A percentile compares a stretch with the other conserved stretches of the same genome.
Evolutionary conservation across 225 moss, liverwort and hornwort species (phyloP).

Genomic region (Sphagnum tenellum): DNA sequence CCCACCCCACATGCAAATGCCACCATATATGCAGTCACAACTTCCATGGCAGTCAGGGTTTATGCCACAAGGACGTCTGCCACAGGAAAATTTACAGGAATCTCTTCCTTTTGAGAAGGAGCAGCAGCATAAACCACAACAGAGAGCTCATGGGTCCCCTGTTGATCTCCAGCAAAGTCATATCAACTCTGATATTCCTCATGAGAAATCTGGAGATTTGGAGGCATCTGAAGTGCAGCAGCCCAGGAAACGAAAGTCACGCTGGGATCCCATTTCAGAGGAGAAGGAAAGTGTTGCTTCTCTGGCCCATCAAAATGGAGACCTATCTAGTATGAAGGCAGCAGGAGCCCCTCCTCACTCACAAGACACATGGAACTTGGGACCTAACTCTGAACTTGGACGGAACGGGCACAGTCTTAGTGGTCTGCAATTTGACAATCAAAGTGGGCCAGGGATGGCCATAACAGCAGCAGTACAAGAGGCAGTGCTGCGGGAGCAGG

Average conservation of each 20-base stretch:
- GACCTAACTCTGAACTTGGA: conserved; percentile 34
- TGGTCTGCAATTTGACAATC: conserved; percentile 18
- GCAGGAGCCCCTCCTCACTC: conserved; percentile 25
- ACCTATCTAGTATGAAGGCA: conserved; percentile 29
- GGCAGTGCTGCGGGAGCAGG: conserved; percentile 84
- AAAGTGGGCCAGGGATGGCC: conserved; percentile 35
- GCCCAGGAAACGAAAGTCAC: conserved; percentile 81
- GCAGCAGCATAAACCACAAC: conserved; percentile 43
- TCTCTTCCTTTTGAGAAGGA: conserved; percentile 46
- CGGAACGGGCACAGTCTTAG: conserved; percentile 52
- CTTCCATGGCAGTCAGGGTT: conserved; percentile 54
- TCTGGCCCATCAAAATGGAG: conserved; percentile 15
- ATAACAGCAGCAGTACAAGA: conserved; percentile 88
- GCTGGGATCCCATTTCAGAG: conserved; percentile 89
- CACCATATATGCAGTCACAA: conserved; percentile 46
- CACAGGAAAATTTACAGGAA: conserved; percentile 33
- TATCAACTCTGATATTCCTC: conserved; percentile 32
- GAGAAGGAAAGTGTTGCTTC: conserved; percentile 35
- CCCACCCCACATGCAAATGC: conserved; percentile 42
- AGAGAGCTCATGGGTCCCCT: conserved; percentile 20
- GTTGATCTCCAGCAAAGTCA: conserved; percentile 5
- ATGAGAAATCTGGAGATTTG: conserved; percentile 44
- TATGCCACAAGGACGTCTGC: conserved; percentile 20
- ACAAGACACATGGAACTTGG: conserved; percentile 57
- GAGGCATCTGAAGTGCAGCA: conserved; percentile 56